Conservation (phyloP, 2,329 filamentous ascomycete species). For the Colletotrichum sp. region DNA sequence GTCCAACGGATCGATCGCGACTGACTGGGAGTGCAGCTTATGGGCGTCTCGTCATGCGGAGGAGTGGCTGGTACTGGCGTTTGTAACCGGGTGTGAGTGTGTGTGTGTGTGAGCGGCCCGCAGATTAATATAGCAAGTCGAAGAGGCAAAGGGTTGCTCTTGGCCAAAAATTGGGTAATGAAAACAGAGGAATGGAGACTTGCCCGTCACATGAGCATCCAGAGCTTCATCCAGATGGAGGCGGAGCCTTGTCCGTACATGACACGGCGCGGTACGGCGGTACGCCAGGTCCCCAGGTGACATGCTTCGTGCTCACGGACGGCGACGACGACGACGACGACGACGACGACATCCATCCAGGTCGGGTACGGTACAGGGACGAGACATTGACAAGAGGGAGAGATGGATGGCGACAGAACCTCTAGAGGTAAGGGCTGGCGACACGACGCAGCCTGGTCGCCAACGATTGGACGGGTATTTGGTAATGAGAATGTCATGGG, state of each 20-base stretch:
- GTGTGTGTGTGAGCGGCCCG: conserved; percentile 19
- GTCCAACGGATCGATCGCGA: conserved; percentile 1
- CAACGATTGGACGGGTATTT: conserved; percentile 39
- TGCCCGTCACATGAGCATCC: conserved; percentile 39
- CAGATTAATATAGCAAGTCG: conserved; percentile 21
- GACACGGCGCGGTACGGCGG: conserved; percentile 7
- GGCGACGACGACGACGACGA: background rate
- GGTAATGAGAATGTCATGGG: conserved; percentile 41
- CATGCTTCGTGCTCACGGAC: conserved; percentile 14
- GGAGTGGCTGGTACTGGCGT: conserved; percentile 1
- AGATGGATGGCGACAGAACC: conserved; percentile 5
- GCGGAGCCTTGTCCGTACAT: conserved; percentile 17
- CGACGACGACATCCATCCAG: background rate
- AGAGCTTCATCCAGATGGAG: conserved; percentile 20
- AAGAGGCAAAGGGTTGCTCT: conserved; percentile 22
- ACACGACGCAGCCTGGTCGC: background rate
- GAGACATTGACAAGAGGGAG: background rate
- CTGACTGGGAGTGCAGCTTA: background rate
- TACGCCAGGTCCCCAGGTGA: conserved; percentile 8
- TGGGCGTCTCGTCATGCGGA: conserved; percentile 1
- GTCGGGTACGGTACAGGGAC: background rate
- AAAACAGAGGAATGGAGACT: conserved; percentile 48
- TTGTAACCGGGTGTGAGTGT: background rate
- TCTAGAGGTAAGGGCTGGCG: conserved; percentile 12
- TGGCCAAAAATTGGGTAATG: conserved; percentile 50